Conservation (phyloP, 768 basidiomycete genomes). For the Pleurotus djamor region DNA sequence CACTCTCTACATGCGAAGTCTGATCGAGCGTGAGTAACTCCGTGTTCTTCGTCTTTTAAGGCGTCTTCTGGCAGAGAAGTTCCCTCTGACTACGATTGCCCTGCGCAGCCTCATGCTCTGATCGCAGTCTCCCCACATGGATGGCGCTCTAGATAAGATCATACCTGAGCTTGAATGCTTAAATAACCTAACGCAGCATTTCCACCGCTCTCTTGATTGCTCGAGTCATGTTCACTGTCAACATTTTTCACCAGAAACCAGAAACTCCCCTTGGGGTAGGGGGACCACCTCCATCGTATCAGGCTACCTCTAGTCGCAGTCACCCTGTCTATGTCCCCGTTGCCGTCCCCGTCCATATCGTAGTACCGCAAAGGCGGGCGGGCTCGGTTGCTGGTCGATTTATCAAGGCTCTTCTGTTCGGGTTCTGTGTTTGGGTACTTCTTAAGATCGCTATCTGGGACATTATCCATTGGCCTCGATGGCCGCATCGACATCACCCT, state of each 20-base stretch:
- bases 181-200: background rate
- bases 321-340: background rate
- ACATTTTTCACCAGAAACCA: background rate
- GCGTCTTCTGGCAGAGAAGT: too few relatives aligned
- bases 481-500: background rate
- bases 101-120: too few relatives aligned
- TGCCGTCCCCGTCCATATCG: background rate
- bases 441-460: too few relatives aligned
- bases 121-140: too few relatives aligned
- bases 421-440: background rate
- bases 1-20: too few relatives aligned
- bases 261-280: background rate
- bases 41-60: too few relatives aligned
- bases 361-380: background rate
- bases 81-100: too few relatives aligned
- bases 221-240: constrained; percentile 1
- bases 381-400: background rate
- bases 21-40: too few relatives aligned
- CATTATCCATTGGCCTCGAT: background rate
- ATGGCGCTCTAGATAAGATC: too few relatives aligned
- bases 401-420: background rate
- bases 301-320: background rate
- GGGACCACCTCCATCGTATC: background rate
- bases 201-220: background rate
- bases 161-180: background rate